These are phyloP conservation scores for Diaporthe sp. DNA, from an alignment of 2,329 filamentous ascomycete species.

Conservation along the genomic window DNA sequence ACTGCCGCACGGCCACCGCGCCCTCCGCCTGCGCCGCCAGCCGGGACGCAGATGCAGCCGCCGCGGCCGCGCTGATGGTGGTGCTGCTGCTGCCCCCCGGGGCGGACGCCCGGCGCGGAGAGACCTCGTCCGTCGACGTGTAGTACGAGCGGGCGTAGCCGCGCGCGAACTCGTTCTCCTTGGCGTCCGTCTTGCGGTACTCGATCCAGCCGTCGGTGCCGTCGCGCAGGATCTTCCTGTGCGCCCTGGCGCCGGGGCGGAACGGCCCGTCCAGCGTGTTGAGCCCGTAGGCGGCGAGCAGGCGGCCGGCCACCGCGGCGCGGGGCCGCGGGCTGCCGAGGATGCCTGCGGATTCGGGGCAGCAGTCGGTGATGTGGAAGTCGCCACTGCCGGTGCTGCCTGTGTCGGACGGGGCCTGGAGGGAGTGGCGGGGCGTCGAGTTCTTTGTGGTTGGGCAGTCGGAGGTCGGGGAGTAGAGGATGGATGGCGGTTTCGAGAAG, in stretches of 20 bases:
- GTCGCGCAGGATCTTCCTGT: constrained; percentile 60
- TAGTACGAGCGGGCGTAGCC: constrained; percentile 70
- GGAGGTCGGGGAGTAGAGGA: constrained; percentile 37
- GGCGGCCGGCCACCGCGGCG: constrained; percentile 59
- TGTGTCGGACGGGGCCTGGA: constrained; percentile 22
- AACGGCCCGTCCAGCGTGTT: constrained; percentile 66
- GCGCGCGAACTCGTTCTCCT: constrained; percentile 61
- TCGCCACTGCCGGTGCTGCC: constrained; percentile 5
- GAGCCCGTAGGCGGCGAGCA: constrained; percentile 69
- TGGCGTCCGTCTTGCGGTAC: constrained; percentile 60
- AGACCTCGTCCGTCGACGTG: constrained; percentile 48
- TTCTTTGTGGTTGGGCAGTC: constrained; percentile 32
- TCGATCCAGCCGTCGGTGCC: constrained; percentile 66
- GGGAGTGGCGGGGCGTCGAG: constrained; percentile 41
- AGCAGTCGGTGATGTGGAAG: constrained; percentile 41
- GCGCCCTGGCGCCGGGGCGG: constrained; percentile 64
- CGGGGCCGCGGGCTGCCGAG: constrained; percentile 36
- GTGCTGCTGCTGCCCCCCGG: neutral
- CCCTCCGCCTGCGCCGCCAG: neutral
- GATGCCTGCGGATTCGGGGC: constrained; percentile 40
- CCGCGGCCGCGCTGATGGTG: constrained; percentile 43
- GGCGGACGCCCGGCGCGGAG: constrained; percentile 9
- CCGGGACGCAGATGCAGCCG: constrained; percentile 36
- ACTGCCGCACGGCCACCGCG: neutral
- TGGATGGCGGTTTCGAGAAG: constrained; percentile 33